Evolutionary conservation across 2,329 filamentous ascomycete genomes (phyloP), one percentile per base, ranked within the genome.

Genomic region (Colletotrichum orbiculare): DNA sequence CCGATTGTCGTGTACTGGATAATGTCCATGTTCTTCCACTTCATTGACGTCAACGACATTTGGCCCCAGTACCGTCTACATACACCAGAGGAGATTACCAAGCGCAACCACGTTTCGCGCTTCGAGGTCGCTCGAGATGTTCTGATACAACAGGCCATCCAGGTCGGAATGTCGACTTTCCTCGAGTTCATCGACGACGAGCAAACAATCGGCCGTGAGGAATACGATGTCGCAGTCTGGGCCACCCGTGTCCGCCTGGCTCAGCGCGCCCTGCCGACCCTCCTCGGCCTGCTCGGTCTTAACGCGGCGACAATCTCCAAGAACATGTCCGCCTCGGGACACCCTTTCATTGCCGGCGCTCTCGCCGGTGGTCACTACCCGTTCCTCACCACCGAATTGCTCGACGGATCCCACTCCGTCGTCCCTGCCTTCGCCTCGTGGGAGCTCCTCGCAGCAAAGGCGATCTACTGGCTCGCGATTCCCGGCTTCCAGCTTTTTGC

Each of bases 21-120:
- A 25, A 80, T 96, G 38, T 98, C 95, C 17, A 79, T 92, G 76
- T 80, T 95, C 75, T 99, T 97, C 82, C 95, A 98, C 82, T 74
- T 89, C 71, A 89, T 98, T 73, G 96, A 99, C 79, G 83, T 89
- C 64, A 89, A 90, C 79, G 93, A 97, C 77, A 81, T 95, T 42
- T 97, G 95, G 76, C 90, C 94, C 15, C 88, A 96, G 73, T 97
- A 98, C 80, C 91, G 96, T 68, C 85, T 99, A 46, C 96, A 99
- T 80, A 98, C 96, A 0, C 96, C 96, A 12, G 94, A 93, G 56
- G 95, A 98, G 78, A 91, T 98, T 68, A 76, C 89, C 41, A 92
- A 93, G 77, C 88, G 94, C 72, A 97, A 97, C 78, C 93, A 93
- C 73, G 95, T 93, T 57, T 87, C 91, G 50, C 88, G 93, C 68